Evolutionary conservation across 2,329 filamentous ascomycete genomes (phyloP).

Genomic region (Claviceps sp.): DNA sequence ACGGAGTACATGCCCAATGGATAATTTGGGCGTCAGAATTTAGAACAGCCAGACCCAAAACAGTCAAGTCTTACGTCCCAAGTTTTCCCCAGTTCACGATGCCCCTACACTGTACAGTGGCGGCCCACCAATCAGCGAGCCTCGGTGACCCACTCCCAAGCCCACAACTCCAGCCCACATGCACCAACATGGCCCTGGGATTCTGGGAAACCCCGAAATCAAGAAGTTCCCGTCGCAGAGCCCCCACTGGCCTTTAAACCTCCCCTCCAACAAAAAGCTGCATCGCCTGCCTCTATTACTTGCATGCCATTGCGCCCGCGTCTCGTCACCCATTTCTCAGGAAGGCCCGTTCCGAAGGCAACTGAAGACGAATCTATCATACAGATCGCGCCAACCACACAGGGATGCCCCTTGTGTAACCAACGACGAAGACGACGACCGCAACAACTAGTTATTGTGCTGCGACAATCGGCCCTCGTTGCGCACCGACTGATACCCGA

Average conservation of each 20-base stretch:
- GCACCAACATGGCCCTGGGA: not conserved
- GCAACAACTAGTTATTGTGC: not conserved
- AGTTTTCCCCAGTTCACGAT: no score
- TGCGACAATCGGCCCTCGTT: slow-evolving; percentile 2
- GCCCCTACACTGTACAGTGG: no score
- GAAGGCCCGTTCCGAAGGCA: not conserved
- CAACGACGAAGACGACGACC: not conserved
- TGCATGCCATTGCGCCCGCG: slow-evolving; percentile 3
- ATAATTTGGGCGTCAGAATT: no score
- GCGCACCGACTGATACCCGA: slow-evolving; percentile 2
- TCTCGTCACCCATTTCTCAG: not conserved
- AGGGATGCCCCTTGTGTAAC: not conserved
- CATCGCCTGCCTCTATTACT: not conserved
- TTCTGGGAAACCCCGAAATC: not conserved
- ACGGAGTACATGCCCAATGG: no score
- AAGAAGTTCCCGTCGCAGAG: not conserved
- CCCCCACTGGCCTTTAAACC: slow-evolving; percentile 4
- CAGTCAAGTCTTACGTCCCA: no score
- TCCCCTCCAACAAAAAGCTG: slow-evolving; percentile 5
- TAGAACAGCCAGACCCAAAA: no score
- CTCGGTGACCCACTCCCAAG: not conserved
- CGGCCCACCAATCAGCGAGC: no score
- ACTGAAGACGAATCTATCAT: no score
- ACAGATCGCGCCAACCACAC: no score
- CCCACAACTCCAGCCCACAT: not conserved